Conservation (phyloP, 805 yeast genomes). For the Lipomyces yamadae region DNA sequence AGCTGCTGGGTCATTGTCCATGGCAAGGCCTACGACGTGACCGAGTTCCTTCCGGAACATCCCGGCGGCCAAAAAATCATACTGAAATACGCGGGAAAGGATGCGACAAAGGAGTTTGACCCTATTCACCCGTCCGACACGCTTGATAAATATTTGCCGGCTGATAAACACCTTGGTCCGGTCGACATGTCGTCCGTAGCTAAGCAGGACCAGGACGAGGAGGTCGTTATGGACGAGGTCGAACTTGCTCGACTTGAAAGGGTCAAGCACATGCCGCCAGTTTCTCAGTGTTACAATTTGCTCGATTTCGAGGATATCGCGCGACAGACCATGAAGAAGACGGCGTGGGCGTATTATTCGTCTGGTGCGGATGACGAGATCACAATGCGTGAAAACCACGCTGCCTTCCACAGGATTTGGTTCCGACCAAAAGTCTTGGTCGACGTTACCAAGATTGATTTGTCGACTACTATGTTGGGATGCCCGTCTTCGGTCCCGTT, state of each 20-base stretch:
- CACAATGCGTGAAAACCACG: conserved; percentile 85
- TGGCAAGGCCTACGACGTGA: conserved; percentile 77
- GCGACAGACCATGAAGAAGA: conserved; percentile 70
- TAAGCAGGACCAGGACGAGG: conserved; percentile 32
- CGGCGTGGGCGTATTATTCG: conserved; percentile 92
- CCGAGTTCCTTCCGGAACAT: conserved; percentile 62
- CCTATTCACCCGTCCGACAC: conserved; percentile 93
- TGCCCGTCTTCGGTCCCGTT: conserved; percentile 72
- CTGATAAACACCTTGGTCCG: conserved; percentile 66
- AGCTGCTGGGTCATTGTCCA: conserved; percentile 88
- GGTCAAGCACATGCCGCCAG: conserved; percentile 64
- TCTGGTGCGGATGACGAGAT: conserved; percentile 94
- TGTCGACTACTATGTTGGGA: conserved; percentile 78
- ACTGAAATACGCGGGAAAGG: conserved; percentile 66
- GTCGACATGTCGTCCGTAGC: conserved; percentile 42
- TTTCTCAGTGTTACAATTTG: conserved; percentile 72
- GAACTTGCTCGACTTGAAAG: conserved; percentile 53
- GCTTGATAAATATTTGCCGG: conserved; percentile 63
- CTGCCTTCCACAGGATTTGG: conserved; percentile 84
- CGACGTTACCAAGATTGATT: conserved; percentile 75
- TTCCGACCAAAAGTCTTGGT: conserved; percentile 84
- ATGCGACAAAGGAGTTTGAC: conserved; percentile 81
- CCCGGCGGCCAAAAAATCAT: conserved; percentile 67
- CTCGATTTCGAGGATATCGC: conserved; percentile 91
- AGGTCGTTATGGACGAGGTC: conserved; percentile 45